Conservation (phyloP, 495 filamentous ascomycete species). For the Lichenothelia convexa region DNA sequence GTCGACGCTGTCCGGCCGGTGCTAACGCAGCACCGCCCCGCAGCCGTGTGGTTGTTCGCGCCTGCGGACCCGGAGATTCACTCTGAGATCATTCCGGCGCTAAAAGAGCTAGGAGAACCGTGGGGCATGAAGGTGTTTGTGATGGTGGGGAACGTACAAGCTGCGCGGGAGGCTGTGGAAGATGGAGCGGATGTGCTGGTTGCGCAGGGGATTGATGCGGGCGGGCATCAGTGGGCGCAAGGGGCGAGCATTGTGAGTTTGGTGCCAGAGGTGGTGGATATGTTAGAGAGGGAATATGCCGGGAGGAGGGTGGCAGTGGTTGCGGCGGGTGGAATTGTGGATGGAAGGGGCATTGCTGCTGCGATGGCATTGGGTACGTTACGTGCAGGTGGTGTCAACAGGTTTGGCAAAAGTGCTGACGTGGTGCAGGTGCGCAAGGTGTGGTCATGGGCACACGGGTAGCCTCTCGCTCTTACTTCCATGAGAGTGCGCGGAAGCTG, state of each 20-base stretch:
- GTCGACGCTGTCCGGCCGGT: constrained; percentile 23
- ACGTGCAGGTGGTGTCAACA: too few species aligned
- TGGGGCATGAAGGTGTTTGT: constrained; percentile 43
- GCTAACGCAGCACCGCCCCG: constrained; percentile 32
- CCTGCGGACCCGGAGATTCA: constrained; percentile 30
- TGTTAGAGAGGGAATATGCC: constrained; percentile 22
- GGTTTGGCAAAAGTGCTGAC: too few species aligned
- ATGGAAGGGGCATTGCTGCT: constrained; percentile 50
- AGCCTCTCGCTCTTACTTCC: constrained; percentile 46
- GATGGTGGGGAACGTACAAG: constrained; percentile 43
- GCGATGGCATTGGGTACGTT: constrained; percentile 41
- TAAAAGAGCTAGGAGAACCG: constrained; percentile 26
- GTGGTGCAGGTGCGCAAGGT: constrained; percentile 2
- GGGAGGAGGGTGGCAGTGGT: too few species aligned
- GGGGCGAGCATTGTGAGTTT: constrained; percentile 40
- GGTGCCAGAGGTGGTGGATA: constrained; percentile 40
- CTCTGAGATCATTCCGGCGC: constrained; percentile 36
- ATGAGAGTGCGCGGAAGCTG: constrained; percentile 39
- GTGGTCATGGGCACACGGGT: constrained; percentile 46
- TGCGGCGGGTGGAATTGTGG: constrained; percentile 56
- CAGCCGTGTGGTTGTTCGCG: constrained; percentile 56
- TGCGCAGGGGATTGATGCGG: constrained; percentile 54
- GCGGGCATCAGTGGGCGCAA: constrained; percentile 48
- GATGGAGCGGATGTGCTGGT: constrained; percentile 47
- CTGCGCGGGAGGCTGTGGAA: constrained; percentile 29